A percentile compares a stretch with the other conserved stretches of the same genome.
Evolutionary conservation across 768 basidiomycete species (phyloP).

Genomic region (Suillus bovinus): DNA sequence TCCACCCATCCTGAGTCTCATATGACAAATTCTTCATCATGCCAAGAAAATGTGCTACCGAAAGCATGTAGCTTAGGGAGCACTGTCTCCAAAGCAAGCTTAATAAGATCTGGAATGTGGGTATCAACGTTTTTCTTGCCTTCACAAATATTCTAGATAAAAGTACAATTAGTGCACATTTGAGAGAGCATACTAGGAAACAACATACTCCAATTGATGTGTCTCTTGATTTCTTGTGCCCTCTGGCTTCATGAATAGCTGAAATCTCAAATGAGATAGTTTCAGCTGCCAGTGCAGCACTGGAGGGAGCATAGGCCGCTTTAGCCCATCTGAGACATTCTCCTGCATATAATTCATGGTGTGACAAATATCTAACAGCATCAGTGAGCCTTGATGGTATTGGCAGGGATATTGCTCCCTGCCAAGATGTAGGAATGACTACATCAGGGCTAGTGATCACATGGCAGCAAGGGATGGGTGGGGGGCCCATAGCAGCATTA

Average conservation of each 20-base stretch:
- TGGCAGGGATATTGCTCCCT: no score
- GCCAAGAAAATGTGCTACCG: no score
- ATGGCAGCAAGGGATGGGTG: no score
- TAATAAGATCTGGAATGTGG: neutral
- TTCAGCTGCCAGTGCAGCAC: neutral
- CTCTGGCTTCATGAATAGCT: neutral
- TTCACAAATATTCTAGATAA: constrained; percentile 8
- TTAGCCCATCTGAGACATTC: neutral
- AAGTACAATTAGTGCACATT: neutral
- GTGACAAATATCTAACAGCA: no score
- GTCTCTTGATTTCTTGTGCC: neutral
- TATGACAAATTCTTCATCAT: no score
- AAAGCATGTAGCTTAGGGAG: no score
- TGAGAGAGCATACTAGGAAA: neutral
- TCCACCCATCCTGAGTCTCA: no score
- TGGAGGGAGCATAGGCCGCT: neutral
- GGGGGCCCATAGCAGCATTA: no score
- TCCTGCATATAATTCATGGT: constrained; percentile 3
- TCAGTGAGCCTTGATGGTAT: no score
- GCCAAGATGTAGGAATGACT: no score
- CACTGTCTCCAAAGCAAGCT: no score
- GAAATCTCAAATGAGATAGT: constrained; percentile 7
- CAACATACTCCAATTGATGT: constrained; percentile 1
- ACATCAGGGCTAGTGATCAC: no score
- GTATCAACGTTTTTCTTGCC: constrained; percentile 7